Base-by-base conservation (phyloP, 1,139 yeast genomes). In the Suhomyces coccinellae region DNA sequence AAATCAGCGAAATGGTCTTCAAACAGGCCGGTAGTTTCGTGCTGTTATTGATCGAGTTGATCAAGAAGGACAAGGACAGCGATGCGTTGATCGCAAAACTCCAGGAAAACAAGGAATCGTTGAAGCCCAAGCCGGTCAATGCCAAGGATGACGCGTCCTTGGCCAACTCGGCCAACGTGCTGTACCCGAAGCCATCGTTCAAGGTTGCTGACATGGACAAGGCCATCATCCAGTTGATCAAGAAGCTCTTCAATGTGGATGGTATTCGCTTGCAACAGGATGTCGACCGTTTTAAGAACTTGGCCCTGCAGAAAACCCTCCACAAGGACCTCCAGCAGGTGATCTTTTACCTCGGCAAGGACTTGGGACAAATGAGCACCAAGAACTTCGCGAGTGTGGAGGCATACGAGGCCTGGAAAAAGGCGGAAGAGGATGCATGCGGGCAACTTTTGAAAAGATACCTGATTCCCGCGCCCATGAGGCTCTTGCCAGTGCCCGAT, bases 11-110 rank as follows among this genome's bases (percentile, higher is more conserved):
- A 2, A 66, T 71, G 27, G 77, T 83, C 0, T 82, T 80, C 53
- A 62, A 66, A 28, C 88, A 85, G 48, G 77, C 87, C 0, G 73
- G 74, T 10, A 66, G 67, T 13, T 86, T 87, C 61, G 82, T 85
- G 29, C 67, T 74, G 33, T 66, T 85, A 17, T 61, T 86, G 26
- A 73, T 83, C 8, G 62, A 66, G 4, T 59, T 82, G 9, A 71
- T 83, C 12, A 67, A 59, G 33, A 73, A 74, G 20, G 76, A 72
- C 43, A 74, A 71, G 51, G 73, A 75, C 43, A 72, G 71, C 15
- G 63, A 61, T 1, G 58, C 55, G 6, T 63, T 78, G 22, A 69
- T 72, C 27, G 55, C 67, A 40, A 75, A 75, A 54, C 63, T 83
- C 44, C 57, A 67, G 45, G 76, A 73, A 36, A 75, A 70, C 54